Evolutionary conservation across 805 yeast species (phyloP), one percentile per base, ranked within the genome.

Genomic region (Barnettozyma siamensis): DNA sequence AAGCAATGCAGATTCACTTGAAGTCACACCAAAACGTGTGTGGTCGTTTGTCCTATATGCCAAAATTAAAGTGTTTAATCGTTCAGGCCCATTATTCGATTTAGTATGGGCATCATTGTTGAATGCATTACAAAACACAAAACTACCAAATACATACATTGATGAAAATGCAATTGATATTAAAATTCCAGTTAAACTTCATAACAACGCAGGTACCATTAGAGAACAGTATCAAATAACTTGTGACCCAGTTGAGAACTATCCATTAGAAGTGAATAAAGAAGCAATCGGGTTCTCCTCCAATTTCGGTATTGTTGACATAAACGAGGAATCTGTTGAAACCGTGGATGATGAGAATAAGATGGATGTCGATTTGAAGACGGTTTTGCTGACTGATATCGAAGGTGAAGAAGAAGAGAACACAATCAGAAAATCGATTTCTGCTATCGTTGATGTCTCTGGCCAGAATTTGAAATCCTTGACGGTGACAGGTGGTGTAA

Each of bases 391-490:
- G 35, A 79, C 85, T 1, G 96, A 88, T 56, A 54, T 86, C 31
- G 94, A 87, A 57, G 94, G 94, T 12, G 91, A 83, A 45, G 83
- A 88, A 5, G 96, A 88, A 59, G 94, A 87, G 53, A 55, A 66
- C 11, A 69, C 79, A 26, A 69, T 81, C 3, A 62, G 62, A 33
- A 76, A 84, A 33, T 70, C 77, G 16, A 62, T 86, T 13, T 62
- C 69, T 18, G 68, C 78, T 1, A 67, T 79, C 13, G 50, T 60
- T 30, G 54, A 54, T 32, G 43, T 46, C 23, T 38, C 48, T 2
- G 56, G 59, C 19, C 61, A 64, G 3, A 48, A 50, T 16, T 56
- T 75, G 40, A 70, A 66, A 39, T 65, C 70, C 21, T 60, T 79
- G 11, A 70, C 69, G 18, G 55, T 80, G 3, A 55, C 66, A 13